phyloP scores from a whole-genome alignment of 495 filamentous ascomycete genomes.

The Tuber melanosporum region DNA sequence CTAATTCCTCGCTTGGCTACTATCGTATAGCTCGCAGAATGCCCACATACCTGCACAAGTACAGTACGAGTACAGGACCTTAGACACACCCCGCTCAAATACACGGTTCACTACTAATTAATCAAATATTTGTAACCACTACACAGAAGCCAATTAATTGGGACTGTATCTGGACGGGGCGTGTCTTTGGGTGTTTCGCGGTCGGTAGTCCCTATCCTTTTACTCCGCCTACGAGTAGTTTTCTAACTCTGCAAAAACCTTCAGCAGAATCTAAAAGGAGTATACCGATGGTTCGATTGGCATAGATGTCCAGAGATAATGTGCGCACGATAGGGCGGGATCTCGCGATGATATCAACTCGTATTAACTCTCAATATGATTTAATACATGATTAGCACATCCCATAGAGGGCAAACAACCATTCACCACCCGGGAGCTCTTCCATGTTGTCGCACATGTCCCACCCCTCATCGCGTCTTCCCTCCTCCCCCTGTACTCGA shows the following conservation, averaged over 20 bases:
- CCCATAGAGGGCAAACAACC: too few relatives aligned
- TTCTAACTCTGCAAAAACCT: background rate
- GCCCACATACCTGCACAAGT: too few relatives aligned
- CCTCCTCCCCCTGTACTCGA: background rate
- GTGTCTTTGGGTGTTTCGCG: too few relatives aligned
- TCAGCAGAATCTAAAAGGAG: background rate
- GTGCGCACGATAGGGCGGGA: background rate
- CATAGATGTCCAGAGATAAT: background rate
- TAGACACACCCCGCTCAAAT: background rate
- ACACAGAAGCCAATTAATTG: too few relatives aligned
- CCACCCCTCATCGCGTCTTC: background rate
- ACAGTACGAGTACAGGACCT: background rate
- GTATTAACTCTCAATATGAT: background rate
- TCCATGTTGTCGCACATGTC: background rate
- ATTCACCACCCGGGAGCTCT: background rate
- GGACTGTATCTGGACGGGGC: too few relatives aligned
- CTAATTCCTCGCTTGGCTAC: background rate
- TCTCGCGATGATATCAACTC: background rate
- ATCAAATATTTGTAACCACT: too few relatives aligned
- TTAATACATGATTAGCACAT: background rate
- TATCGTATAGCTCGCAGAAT: too few relatives aligned
- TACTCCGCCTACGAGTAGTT: background rate
- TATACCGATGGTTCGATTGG: background rate
- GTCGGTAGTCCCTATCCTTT: background rate
- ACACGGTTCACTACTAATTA: too few relatives aligned